Evolutionary conservation across 768 basidiomycete genomes (phyloP).

Genomic region (Pleurotus pulmonarius): DNA sequence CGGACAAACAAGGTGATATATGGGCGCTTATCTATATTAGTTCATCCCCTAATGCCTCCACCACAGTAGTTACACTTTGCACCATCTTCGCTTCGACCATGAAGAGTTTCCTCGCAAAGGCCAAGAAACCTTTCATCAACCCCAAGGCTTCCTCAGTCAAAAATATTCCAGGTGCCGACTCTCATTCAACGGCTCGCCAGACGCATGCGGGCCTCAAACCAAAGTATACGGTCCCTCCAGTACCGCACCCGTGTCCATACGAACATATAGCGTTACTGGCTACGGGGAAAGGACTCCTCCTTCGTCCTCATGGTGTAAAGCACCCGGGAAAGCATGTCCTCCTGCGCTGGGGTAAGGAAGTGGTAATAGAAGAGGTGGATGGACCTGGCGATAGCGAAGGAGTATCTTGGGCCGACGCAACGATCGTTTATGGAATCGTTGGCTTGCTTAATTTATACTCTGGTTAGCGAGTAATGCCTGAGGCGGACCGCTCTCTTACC

Average conservation of each 20-base stretch:
- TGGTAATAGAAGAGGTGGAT: constrained; percentile 49
- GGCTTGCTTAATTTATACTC: constrained; percentile 72
- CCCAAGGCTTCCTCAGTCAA: constrained; percentile 14
- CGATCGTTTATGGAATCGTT: constrained; percentile 71
- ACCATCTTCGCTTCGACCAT: constrained; percentile 18
- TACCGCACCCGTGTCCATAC: constrained; percentile 75
- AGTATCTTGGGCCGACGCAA: constrained; percentile 51
- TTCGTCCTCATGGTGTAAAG: constrained; percentile 48
- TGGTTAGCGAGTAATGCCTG: constrained; percentile 37
- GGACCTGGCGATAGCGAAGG: constrained; percentile 26
- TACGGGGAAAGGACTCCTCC: constrained; percentile 59
- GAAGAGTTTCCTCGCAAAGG: constrained; percentile 38
- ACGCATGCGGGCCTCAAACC: constrained; percentile 47
- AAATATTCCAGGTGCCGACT: constrained; percentile 5
- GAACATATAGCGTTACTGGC: constrained; percentile 62
- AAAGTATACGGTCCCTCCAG: constrained; percentile 58
- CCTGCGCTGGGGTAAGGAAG: constrained; percentile 53
- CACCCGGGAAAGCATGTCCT: constrained; percentile 38
- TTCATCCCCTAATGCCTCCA: too few species aligned
- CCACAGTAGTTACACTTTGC: too few species aligned
- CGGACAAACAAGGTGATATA: constrained; percentile 2
- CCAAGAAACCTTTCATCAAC: constrained; percentile 30
- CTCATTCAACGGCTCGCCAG: constrained; percentile 10
- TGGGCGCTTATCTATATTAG: neutral
- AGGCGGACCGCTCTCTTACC: constrained; percentile 2